Percentiles rank a stretch among this genome's conserved stretches.
Conservation (phyloP, 2,329 filamentous ascomycete species). For the Stemphylium beticola region DNA sequence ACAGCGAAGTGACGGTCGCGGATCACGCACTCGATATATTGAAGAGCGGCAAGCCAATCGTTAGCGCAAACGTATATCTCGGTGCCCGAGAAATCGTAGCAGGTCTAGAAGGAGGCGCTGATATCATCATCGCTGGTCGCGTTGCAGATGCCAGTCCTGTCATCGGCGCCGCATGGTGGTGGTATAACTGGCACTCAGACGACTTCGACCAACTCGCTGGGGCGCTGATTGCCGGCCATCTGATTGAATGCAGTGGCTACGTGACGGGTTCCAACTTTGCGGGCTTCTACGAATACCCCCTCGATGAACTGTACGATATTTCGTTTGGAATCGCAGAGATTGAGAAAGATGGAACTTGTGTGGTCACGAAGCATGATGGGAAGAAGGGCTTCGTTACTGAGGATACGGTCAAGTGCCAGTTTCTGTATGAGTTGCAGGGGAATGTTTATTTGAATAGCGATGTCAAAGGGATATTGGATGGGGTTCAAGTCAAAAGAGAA, state of each 20-base stretch:
- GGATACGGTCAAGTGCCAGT: slow-evolving; percentile 48
- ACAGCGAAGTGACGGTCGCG: slow-evolving; percentile 19
- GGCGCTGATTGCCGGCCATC: slow-evolving; percentile 52
- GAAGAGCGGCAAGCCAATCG: slow-evolving; percentile 22
- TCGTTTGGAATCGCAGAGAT: slow-evolving; percentile 60
- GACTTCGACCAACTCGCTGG: slow-evolving; percentile 58
- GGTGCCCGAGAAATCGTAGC: slow-evolving; percentile 51
- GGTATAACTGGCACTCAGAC: slow-evolving; percentile 59
- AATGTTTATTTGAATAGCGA: slow-evolving; percentile 55
- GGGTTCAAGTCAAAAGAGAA: slow-evolving; percentile 41
- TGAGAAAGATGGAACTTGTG: slow-evolving; percentile 51
- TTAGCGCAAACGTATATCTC: slow-evolving; percentile 61
- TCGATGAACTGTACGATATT: slow-evolving; percentile 53
- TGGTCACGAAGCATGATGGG: slow-evolving; percentile 57
- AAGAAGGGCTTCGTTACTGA: slow-evolving; percentile 48
- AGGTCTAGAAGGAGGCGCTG: slow-evolving; percentile 40
- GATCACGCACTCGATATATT: no score
- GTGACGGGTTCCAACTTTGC: slow-evolving; percentile 63
- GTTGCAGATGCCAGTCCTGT: slow-evolving; percentile 46
- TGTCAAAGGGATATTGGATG: slow-evolving; percentile 50
- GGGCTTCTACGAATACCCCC: slow-evolving; percentile 55
- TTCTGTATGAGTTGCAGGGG: slow-evolving; percentile 57
- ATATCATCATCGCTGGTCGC: slow-evolving; percentile 44
- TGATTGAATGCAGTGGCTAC: slow-evolving; percentile 57
- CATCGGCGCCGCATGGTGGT: slow-evolving; percentile 63